Evolutionary conservation across 768 basidiomycete genomes (phyloP).

Genomic region (Pulveroboletus sp.): DNA sequence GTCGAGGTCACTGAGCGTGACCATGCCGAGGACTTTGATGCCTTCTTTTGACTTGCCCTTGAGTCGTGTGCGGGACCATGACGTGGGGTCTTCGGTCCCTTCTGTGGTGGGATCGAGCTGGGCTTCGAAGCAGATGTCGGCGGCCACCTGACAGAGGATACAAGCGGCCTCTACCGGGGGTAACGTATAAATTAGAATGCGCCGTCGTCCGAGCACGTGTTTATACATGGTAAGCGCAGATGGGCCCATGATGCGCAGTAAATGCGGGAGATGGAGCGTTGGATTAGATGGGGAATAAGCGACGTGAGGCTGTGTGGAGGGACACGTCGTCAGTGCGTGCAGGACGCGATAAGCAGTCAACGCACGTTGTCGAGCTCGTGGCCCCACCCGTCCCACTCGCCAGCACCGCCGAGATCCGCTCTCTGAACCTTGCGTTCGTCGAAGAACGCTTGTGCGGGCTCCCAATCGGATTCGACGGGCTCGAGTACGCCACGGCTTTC

Average conservation of each 20-base stretch:
- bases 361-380: constrained; percentile 59
- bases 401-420: constrained; percentile 52
- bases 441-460: constrained; percentile 60
- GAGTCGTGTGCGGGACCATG: constrained; percentile 31
- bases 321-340: neutral
- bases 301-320: constrained; percentile 23
- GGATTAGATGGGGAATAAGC: constrained; percentile 41
- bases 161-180: constrained; percentile 82
- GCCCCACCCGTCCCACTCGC: constrained; percentile 68
- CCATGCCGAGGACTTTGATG: constrained; percentile 73
- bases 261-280: constrained; percentile 69
- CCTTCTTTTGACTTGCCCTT: constrained; percentile 47
- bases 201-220: constrained; percentile 67
- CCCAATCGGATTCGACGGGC: constrained; percentile 58
- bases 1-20: constrained; percentile 73
- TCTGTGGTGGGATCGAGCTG: constrained; percentile 28
- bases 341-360: neutral
- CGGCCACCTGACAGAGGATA: constrained; percentile 57
- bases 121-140: constrained; percentile 61
- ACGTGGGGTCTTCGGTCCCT: constrained; percentile 23
- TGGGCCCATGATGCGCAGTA: constrained; percentile 75
- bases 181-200: constrained; percentile 77
- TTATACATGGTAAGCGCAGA: constrained; percentile 79
- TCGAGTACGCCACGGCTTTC: constrained; percentile 48
- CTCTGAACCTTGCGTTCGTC: constrained; percentile 54